These are phyloP conservation scores for Russula sp. DNA, from an alignment of 768 basidiomycete genomes.

Conservation along the genomic window DNA sequence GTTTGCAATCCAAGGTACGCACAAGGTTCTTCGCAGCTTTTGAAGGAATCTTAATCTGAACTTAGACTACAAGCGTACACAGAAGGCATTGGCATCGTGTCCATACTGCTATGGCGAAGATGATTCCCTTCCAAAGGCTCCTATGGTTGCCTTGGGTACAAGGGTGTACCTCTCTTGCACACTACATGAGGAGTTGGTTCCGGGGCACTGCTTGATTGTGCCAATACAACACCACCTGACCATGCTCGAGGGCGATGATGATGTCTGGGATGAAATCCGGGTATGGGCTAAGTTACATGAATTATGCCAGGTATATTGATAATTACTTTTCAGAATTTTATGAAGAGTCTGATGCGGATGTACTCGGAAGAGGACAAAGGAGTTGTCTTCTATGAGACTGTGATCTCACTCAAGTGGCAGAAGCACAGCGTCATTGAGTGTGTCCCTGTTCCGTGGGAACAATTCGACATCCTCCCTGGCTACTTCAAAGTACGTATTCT, in stretches of 20 bases:
- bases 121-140: slow-evolving; percentile 80
- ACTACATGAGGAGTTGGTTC: slow-evolving; percentile 75
- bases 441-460: slow-evolving; percentile 83
- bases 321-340: slow-evolving; percentile 46
- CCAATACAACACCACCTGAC: slow-evolving; percentile 91
- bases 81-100: slow-evolving; percentile 80
- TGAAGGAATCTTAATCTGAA: slow-evolving; percentile 4
- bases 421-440: slow-evolving; percentile 92
- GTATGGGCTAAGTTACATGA: slow-evolving; percentile 40
- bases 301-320: not conserved
- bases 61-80: slow-evolving; percentile 89
- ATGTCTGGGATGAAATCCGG: slow-evolving; percentile 95
- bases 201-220: slow-evolving; percentile 91
- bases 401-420: slow-evolving; percentile 78
- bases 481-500: slow-evolving; percentile 72
- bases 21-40: not conserved
- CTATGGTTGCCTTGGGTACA: slow-evolving; percentile 86
- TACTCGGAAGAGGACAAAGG: slow-evolving; percentile 89
- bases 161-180: slow-evolving; percentile 90
- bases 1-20: slow-evolving; percentile 88
- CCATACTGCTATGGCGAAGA: slow-evolving; percentile 91
- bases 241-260: slow-evolving; percentile 91
- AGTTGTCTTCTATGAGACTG: slow-evolving; percentile 92
- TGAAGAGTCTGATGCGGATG: slow-evolving; percentile 96
- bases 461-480: slow-evolving; percentile 80